Base-by-base conservation (phyloP, 257 asterid species). In the Lithospermum erythrorhizon region DNA sequence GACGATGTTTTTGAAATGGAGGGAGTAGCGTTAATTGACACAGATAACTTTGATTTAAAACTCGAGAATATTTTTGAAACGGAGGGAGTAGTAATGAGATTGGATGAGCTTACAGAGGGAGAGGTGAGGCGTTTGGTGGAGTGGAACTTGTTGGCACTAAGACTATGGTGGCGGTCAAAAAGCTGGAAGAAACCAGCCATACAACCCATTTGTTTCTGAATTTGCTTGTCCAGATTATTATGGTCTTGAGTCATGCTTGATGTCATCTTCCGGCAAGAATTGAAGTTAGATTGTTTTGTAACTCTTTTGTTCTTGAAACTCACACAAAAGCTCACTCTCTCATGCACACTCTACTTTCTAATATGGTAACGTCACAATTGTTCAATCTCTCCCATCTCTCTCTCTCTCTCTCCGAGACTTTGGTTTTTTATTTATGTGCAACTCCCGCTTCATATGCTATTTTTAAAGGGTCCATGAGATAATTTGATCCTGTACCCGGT, bases 151-250 rank as follows among this genome's bases (percentile, higher is more conserved):
- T 86, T 87, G 3, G 80, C 82, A 61, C 87, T 60, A 17, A 84
- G 25, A 61, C 81, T 68, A 70, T 82, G 95, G 62, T 82, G 88
- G 67, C 97, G 95, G 68, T 89, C 87, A 48, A 89, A 89, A 45
- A 41, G 49, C 49, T 41, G 49, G 17, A 41, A 41, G 49, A 41
- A 41, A 13, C 49, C 49, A 3, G 49, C 49, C 49, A 41, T 41
- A 41, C 49, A 41, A 41, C 49, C 49, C 49, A 41, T 41, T 41
- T 41, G 49, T 13, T 41, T 41, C 17, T 41, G 18, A 41, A 41
- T 41, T 41, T 41, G 49, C 18, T 41, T 41, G 5, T 41, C 49
- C 5, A 41, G 18, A 41, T 41, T 41, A 41, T 41, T 41, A 14
- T 41, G 49, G 49, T 41, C 49, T 41, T 41, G 49, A 14, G 49